Conservation (phyloP, 768 basidiomycete species). For the Tremella yokohamensis region DNA sequence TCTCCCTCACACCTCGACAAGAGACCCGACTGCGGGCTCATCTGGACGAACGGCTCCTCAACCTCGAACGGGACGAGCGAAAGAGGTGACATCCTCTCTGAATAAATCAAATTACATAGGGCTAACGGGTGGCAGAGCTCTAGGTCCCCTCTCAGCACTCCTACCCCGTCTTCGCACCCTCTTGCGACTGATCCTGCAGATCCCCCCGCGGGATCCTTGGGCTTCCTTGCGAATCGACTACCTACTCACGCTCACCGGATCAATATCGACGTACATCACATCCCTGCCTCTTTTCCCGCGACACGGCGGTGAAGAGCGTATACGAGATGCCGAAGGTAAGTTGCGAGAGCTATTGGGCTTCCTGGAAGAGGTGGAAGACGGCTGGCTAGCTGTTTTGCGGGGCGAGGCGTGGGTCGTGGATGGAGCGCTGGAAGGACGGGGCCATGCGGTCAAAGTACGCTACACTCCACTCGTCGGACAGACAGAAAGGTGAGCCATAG, state of each 20-base stretch:
- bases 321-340: background rate
- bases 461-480: conserved; percentile 13
- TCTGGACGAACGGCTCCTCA: background rate
- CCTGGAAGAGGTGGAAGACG: conserved; percentile 22
- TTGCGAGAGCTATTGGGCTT: conserved; percentile 16
- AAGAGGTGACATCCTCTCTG: background rate
- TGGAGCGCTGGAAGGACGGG: background rate
- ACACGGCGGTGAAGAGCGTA: background rate
- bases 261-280: conserved; percentile 21
- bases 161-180: conserved; percentile 20
- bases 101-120: background rate
- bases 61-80: background rate
- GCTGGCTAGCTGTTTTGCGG: conserved; percentile 26
- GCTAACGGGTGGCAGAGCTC: conserved; percentile 11
- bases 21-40: background rate
- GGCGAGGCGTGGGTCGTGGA: conserved; percentile 24
- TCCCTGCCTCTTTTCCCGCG: conserved; percentile 18
- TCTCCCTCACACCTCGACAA: background rate
- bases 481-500: conserved; percentile 19
- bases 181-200: conserved; percentile 28
- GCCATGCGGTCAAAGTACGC: conserved; percentile 3
- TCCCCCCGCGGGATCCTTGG: conserved; percentile 24
- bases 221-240: conserved; percentile 20
- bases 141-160: conserved; percentile 16
- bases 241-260: conserved; percentile 24